Conservation (phyloP, 2,329 filamentous ascomycete genomes). For the Ophiocordyceps camponoti-leonardi region DNA sequence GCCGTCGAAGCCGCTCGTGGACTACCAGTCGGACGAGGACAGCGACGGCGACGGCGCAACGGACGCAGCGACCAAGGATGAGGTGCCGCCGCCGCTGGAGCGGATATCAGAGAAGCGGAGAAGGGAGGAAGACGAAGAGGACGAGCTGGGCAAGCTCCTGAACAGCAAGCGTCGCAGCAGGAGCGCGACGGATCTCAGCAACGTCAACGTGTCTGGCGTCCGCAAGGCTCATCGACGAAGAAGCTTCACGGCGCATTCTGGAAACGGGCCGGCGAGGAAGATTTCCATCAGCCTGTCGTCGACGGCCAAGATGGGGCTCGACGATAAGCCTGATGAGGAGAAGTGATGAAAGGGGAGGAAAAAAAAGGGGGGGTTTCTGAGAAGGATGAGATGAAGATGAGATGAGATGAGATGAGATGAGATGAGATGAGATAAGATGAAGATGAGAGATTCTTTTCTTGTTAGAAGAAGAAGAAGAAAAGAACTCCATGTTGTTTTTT, state of each 20-base stretch:
- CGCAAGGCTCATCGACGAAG: conserved; percentile 16
- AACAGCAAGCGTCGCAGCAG: conserved; percentile 45
- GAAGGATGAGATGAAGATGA: too few species aligned
- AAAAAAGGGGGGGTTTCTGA: too few species aligned
- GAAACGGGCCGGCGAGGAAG: conserved; percentile 27
- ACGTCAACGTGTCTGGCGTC: conserved; percentile 14
- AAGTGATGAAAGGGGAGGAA: conserved; percentile 7
- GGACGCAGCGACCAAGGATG: conserved; percentile 17
- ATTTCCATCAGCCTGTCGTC: conserved; percentile 41
- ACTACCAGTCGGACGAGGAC: conserved; percentile 90
- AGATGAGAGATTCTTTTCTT: too few species aligned
- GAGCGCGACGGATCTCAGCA: conserved; percentile 33
- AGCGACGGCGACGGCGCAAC: conserved; percentile 38
- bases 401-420: too few species aligned
- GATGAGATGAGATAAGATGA: too few species aligned
- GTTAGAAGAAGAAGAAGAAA: too few species aligned
- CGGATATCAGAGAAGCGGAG: conserved; percentile 76
- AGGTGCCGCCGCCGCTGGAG: conserved; percentile 47
- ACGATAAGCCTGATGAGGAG: conserved; percentile 21
- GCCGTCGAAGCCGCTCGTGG: conserved; percentile 60
- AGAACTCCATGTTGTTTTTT: too few species aligned
- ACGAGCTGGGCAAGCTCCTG: conserved; percentile 74
- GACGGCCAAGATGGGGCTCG: conserved; percentile 22
- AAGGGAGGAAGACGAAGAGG: conserved; percentile 77
- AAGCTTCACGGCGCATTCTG: conserved; percentile 23